Evolutionary conservation across 1,284 basidiomycete genomes (phyloP).

Genomic region (Fistulinella staudtii): DNA sequence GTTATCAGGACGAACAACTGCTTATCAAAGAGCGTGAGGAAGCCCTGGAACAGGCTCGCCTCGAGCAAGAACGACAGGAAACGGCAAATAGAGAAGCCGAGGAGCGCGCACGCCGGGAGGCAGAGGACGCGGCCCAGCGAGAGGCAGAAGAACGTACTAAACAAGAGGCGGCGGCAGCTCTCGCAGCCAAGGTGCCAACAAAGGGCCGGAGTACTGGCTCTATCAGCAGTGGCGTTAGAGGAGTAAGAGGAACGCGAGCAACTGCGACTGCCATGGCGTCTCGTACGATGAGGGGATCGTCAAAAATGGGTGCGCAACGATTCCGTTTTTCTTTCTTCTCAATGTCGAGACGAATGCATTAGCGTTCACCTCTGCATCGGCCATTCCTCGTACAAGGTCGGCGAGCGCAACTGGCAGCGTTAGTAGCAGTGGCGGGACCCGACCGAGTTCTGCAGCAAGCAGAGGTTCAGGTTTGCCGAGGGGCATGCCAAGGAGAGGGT

Average conservation of each 20-base stretch:
- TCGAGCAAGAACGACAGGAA: constrained; percentile 51
- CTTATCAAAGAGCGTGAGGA: constrained; percentile 49
- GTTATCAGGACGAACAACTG: constrained; percentile 52
- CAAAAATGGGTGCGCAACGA: constrained; percentile 21
- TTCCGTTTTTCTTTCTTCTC: background rate
- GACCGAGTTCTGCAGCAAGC: constrained; percentile 23
- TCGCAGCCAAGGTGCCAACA: constrained; percentile 21
- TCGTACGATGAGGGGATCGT: constrained; percentile 31
- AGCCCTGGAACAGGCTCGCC: constrained; percentile 42
- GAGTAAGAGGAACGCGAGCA: constrained; percentile 53
- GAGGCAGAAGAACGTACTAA: constrained; percentile 32
- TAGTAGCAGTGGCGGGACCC: constrained; percentile 13
- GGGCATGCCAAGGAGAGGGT: constrained; percentile 26
- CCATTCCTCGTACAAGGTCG: constrained; percentile 24
- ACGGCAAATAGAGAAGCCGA: constrained; percentile 45
- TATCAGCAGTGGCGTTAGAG: constrained; percentile 46
- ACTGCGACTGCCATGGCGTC: constrained; percentile 33
- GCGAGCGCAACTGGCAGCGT: constrained; percentile 28
- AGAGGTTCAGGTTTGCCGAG: constrained; percentile 27
- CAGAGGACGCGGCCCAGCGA: constrained; percentile 35
- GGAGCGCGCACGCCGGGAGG: constrained; percentile 46
- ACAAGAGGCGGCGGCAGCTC: constrained; percentile 21
- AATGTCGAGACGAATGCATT: constrained; percentile 5
- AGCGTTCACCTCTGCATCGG: constrained; percentile 21
- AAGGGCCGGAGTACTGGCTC: constrained; percentile 35